Conservation (phyloP, 1,139 yeast species). For the Suhomyces maxii region DNA sequence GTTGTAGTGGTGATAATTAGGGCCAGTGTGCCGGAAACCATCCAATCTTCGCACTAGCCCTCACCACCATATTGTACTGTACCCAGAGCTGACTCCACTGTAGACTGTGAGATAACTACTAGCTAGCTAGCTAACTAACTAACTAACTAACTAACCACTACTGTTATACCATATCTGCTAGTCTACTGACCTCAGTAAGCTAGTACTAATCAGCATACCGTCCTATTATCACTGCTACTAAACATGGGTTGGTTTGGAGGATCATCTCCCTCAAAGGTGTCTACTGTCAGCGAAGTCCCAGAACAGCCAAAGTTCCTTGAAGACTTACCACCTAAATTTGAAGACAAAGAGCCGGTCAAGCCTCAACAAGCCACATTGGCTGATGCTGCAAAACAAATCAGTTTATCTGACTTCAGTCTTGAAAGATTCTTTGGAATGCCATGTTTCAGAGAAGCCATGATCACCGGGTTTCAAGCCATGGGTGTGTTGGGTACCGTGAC, state of each 20-base stretch:
- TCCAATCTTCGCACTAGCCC: not conserved
- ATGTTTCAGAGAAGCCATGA: conserved; percentile 85
- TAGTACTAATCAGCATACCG: no score
- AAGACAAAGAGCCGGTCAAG: conserved; percentile 30
- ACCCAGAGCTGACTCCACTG: not conserved
- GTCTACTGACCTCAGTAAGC: no score
- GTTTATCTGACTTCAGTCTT: conserved; percentile 54
- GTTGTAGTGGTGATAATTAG: not conserved
- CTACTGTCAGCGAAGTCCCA: conserved; percentile 19
- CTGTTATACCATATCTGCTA: no score
- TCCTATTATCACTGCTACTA: not conserved
- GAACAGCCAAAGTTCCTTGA: conserved; percentile 14
- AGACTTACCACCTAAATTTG: conserved; percentile 49
- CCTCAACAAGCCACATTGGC: conserved; percentile 22
- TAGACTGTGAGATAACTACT: not conserved
- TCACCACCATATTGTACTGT: no score
- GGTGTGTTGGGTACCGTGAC: conserved; percentile 76
- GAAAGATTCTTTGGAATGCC: conserved; percentile 66
- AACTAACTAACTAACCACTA: not conserved
- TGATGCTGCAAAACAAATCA: conserved; percentile 34
- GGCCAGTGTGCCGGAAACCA: not conserved
- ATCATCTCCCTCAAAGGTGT: conserved; percentile 22
- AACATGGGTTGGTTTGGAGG: conserved; percentile 27
- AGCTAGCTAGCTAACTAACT: not conserved
- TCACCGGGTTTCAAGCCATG: conserved; percentile 84